Conservation (phyloP, 2,329 filamentous ascomycete species). For the Xylariomycetidae sp. region DNA sequence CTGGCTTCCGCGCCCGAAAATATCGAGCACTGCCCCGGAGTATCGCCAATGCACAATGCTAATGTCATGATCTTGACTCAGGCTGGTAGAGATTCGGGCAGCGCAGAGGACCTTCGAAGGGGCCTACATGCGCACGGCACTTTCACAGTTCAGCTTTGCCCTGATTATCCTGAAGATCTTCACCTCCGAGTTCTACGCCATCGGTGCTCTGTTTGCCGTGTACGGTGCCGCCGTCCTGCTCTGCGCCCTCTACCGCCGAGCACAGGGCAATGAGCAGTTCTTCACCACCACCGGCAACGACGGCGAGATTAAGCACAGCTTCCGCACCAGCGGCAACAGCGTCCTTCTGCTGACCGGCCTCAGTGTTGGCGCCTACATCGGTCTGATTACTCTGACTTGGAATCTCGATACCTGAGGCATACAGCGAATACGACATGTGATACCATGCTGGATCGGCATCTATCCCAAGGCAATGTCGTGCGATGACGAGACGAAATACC, state of each 20-base stretch:
- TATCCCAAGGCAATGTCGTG: too few species aligned
- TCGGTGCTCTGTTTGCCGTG: constrained; percentile 90
- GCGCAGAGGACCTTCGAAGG: constrained; percentile 96
- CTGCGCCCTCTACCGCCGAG: constrained; percentile 78
- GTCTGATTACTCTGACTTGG: constrained; percentile 53
- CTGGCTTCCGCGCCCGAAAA: too few species aligned
- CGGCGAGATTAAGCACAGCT: constrained; percentile 46
- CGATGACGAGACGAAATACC: too few species aligned
- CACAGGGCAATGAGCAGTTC: constrained; percentile 92
- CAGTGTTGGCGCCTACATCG: constrained; percentile 54
- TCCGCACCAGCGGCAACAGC: constrained; percentile 60
- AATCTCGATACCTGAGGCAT: constrained; percentile 28
- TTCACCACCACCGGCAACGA: constrained; percentile 56
- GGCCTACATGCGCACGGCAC: constrained; percentile 89
- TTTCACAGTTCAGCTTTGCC: constrained; percentile 92
- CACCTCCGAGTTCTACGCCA: constrained; percentile 91
- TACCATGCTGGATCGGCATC: background rate
- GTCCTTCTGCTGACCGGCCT: constrained; percentile 53
- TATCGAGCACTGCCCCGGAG: too few species aligned
- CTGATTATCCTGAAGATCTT: constrained; percentile 96
- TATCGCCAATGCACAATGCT: too few species aligned
- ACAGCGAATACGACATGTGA: background rate
- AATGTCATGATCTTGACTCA: too few species aligned
- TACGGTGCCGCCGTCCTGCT: constrained; percentile 83
- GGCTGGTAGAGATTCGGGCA: constrained; percentile 87